phyloP scores from a whole-genome alignment of 1,284 basidiomycete genomes.

The Cerioporus squamosus region DNA sequence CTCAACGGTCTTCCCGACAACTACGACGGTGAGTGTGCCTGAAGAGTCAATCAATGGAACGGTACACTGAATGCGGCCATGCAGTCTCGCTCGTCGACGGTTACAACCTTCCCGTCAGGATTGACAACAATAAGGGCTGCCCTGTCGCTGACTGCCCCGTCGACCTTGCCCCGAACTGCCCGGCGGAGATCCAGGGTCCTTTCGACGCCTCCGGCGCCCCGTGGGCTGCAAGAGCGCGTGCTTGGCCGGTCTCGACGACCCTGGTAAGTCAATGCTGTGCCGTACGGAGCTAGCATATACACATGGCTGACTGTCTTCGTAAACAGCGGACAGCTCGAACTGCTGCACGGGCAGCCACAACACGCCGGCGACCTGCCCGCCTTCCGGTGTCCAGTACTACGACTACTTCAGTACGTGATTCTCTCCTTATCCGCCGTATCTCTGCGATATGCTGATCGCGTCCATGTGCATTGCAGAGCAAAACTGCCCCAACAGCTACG shows the following conservation, averaged over 20 bases:
- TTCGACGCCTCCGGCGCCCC: conserved; percentile 41
- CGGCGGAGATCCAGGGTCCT: conserved; percentile 35
- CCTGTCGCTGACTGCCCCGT: conserved; percentile 44
- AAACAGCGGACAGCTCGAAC: too few species aligned
- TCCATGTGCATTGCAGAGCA: conserved; percentile 34
- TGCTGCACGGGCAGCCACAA: too few species aligned
- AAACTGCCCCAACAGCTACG: conserved; percentile 50
- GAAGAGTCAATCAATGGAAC: too few species aligned
- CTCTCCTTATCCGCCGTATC: background rate
- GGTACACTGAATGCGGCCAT: too few species aligned
- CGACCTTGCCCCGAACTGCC: conserved; percentile 47
- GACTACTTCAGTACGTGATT: conserved; percentile 46
- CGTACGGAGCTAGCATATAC: too few species aligned
- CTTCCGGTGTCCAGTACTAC: conserved; percentile 46
- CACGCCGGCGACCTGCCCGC: conserved; percentile 46
- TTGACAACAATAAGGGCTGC: conserved; percentile 44
- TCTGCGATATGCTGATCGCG: background rate
- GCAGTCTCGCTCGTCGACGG: conserved; percentile 46
- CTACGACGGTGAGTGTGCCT: conserved; percentile 41
- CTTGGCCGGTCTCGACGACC: conserved; percentile 43
- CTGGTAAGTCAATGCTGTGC: too few species aligned
- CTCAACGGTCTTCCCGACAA: conserved; percentile 35
- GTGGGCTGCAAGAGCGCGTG: conserved; percentile 52
- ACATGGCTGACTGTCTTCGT: too few species aligned
- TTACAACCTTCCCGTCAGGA: conserved; percentile 44